Base-by-base conservation (phyloP, 495 filamentous ascomycete species). In the Sordaria brevicollis region DNA sequence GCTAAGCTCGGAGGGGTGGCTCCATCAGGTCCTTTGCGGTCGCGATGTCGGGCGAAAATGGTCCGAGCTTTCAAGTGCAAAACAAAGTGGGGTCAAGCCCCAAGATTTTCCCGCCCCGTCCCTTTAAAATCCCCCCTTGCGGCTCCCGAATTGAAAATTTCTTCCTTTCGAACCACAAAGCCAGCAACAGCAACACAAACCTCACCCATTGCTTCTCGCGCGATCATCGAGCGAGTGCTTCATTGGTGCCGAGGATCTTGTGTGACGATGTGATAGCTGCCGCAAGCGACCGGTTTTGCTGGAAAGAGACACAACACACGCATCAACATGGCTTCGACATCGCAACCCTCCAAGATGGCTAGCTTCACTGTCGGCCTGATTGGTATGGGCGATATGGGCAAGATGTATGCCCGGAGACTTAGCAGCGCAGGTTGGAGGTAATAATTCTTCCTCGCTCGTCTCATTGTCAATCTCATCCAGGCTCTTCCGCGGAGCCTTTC, bases 341-440 rank as follows among this genome's bases (percentile, higher is more conserved):
- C 68, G 39, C 35, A 66, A 35, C 67, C 74, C 41, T 67, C 71
- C 35, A 76, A 76, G 65, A 89, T 90, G 84, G 84, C 90, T 69
- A 81, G 84, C 75, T 89, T 90, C 77, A 84, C 84, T 38, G 87
- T 98, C 71, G 95, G 95, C 75, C 93, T 99, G 73, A 97, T 99
- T 76, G 95, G 95, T 36, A 97, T 99, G 93, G 95, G 95, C 29
- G 93, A 97, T 75, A 99, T 99, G 95, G 95, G 95, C 79, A 97
- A 92, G 87, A 96, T 99, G 96, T 99, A 99, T 82, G 91, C 96
- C 74, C 85, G 91, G 75, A 86, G 89, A 74, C 86, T 99, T 75
- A 92, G 93, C 76, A 85, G 83, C 74, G 94, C 94, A 71, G 95
- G 96, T 70, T 99, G 95, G 95, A 97, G 91, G 95, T 98, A 92